Percentiles rank a stretch among this genome's conserved stretches.
These are phyloP conservation scores for Aspergillus latus DNA, from an alignment of 2,329 filamentous ascomycete species.

Conservation along the genomic window DNA sequence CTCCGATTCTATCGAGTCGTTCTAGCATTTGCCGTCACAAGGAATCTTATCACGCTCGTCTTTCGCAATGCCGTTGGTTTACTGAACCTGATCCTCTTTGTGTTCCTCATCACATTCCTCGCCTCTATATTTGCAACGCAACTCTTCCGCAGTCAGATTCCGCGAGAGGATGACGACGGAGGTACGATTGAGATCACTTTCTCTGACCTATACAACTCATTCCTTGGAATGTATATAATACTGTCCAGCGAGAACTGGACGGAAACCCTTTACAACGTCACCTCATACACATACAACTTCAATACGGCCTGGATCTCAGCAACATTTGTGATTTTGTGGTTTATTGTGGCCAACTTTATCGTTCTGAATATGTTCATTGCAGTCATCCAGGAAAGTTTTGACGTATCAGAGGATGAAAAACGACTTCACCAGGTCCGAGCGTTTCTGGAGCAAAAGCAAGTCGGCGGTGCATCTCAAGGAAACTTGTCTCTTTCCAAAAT, in stretches of 20 bases:
- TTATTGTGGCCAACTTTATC: conserved; percentile 92
- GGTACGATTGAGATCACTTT: conserved; percentile 72
- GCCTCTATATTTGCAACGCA: conserved; percentile 91
- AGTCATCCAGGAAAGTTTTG: conserved; percentile 99
- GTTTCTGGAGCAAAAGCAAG: conserved; percentile 86
- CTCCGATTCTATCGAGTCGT: conserved; percentile 89
- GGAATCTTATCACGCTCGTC: conserved; percentile 80
- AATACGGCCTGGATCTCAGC: conserved; percentile 91
- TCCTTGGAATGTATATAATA: conserved; percentile 96
- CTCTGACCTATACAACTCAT: conserved; percentile 89
- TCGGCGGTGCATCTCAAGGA: conserved; percentile 65
- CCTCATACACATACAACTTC: conserved; percentile 62
- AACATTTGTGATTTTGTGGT: conserved; percentile 90
- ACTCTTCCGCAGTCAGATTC: conserved; percentile 84
- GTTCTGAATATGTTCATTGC: conserved; percentile 99
- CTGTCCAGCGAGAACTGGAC: conserved; percentile 98
- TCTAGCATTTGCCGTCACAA: conserved; percentile 80
- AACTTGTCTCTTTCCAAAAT: conserved; percentile 66
- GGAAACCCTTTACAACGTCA: conserved; percentile 76
- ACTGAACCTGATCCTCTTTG: conserved; percentile 90
- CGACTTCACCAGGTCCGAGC: conserved; percentile 93
- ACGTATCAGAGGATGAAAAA: conserved; percentile 97
- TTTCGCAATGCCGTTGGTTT: conserved; percentile 91
- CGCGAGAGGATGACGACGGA: conserved; percentile 60
- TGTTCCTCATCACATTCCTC: conserved; percentile 92